phyloP scores from a whole-genome alignment of 257 asterid genomes.

The Nicotiana benthamiana region DNA sequence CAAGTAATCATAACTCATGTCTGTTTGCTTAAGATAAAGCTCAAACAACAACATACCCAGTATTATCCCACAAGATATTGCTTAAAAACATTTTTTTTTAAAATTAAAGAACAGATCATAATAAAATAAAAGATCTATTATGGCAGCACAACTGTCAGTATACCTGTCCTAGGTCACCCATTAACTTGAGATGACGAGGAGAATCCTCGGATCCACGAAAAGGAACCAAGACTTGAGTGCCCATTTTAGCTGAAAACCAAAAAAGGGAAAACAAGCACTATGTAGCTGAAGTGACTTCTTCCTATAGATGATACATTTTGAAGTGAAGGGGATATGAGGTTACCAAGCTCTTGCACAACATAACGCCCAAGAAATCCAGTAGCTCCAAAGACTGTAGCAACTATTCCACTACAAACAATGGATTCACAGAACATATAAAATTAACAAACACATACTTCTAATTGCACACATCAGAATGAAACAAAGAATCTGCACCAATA shows the following conservation, averaged over 20 bases:
- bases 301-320: background rate
- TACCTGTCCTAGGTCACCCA: constrained; percentile 99
- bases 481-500: background rate
- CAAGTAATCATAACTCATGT: background rate
- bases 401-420: constrained; percentile 60
- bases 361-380: constrained; percentile 96
- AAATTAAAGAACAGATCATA: background rate
- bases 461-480: background rate
- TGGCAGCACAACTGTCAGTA: background rate
- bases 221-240: constrained; percentile 90
- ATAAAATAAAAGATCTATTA: background rate
- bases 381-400: constrained; percentile 96
- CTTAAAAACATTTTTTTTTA: too few relatives aligned
- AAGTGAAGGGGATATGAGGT: constrained; percentile 11
- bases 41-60: too few relatives aligned
- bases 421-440: background rate
- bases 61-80: too few relatives aligned
- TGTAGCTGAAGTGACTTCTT: background rate
- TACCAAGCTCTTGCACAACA: constrained; percentile 91
- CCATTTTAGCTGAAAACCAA: constrained; percentile 72
- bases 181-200: constrained; percentile 92
- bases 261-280: background rate
- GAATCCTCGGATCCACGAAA: constrained; percentile 95
- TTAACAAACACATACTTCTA: background rate
- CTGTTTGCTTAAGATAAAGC: background rate